phyloP scores from a whole-genome alignment of 2,329 filamentous ascomycete genomes.

The Cladosporium halotolerans region DNA sequence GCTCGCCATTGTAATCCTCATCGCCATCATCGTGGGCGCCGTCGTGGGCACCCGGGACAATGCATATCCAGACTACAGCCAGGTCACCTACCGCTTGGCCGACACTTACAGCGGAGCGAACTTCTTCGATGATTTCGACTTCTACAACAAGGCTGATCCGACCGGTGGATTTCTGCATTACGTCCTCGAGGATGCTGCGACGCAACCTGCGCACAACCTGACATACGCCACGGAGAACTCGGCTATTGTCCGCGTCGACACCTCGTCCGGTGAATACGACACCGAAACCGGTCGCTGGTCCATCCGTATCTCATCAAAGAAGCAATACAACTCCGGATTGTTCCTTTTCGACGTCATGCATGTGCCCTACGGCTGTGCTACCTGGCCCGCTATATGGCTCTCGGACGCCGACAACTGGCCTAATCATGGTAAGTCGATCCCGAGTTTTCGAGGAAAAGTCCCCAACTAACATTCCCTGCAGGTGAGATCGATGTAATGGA shows the following conservation, averaged over 20 bases:
- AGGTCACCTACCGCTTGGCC: conserved; percentile 22
- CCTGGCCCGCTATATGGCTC: conserved; percentile 36
- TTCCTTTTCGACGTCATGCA: conserved; percentile 33
- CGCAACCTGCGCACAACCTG: conserved; percentile 22
- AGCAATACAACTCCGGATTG: conserved; percentile 31
- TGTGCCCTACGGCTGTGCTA: conserved; percentile 31
- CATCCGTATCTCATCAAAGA: conserved; percentile 32
- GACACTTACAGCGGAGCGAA: conserved; percentile 36
- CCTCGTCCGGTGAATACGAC: conserved; percentile 14
- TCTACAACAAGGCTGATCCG: conserved; percentile 43
- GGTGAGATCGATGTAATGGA: conserved; percentile 30
- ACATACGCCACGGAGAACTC: conserved; percentile 24
- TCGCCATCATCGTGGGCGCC: conserved; percentile 23
- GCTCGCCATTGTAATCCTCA: conserved; percentile 14
- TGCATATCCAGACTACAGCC: conserved; percentile 25
- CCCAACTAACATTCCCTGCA: background rate
- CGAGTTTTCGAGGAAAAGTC: background rate
- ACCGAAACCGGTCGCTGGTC: conserved; percentile 27
- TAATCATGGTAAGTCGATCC: conserved; percentile 16
- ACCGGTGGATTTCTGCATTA: conserved; percentile 49
- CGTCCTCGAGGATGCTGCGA: conserved; percentile 19
- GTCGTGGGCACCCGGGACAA: conserved; percentile 20
- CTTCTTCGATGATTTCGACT: conserved; percentile 47
- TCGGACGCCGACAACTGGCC: conserved; percentile 40
- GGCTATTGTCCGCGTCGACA: conserved; percentile 25